Evolutionary conservation across 192 early-diverging fungal genomes (phyloP).

Genomic region (Rhizoclosmatium globosum): DNA sequence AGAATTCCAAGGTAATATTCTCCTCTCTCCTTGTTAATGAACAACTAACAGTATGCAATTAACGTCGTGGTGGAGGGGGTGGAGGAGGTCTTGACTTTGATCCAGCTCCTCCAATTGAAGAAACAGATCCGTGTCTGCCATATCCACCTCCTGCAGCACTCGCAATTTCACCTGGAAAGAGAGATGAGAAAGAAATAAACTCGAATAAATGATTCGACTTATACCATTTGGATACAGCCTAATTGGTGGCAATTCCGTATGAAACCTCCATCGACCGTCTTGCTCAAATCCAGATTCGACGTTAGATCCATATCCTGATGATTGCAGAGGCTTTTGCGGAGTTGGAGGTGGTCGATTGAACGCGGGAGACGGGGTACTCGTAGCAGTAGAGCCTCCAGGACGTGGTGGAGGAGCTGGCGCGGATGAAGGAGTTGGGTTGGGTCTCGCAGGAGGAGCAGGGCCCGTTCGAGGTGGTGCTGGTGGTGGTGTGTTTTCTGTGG

Average conservation of each 20-base stretch:
- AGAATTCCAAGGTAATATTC: too few relatives aligned
- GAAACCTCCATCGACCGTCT: constrained; percentile 55
- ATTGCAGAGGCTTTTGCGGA: not conserved
- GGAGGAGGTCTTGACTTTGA: constrained; percentile 35
- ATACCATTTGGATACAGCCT: constrained; percentile 47
- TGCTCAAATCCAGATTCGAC: constrained; percentile 25
- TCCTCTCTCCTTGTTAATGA: too few relatives aligned
- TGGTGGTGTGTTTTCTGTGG: constrained; percentile 15
- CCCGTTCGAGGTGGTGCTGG: constrained; percentile 32
- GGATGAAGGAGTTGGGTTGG: constrained; percentile 23
- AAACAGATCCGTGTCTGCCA: not conserved
- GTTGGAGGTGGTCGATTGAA: constrained; percentile 27
- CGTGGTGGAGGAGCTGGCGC: constrained; percentile 41
- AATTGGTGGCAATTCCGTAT: constrained; percentile 57
- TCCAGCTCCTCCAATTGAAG: constrained; percentile 15
- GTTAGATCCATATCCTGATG: constrained; percentile 6
- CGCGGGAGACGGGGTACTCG: constrained; percentile 24
- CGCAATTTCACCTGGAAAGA: constrained; percentile 40
- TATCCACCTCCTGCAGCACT: not conserved
- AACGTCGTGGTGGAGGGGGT: constrained; percentile 42
- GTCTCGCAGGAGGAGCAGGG: constrained; percentile 26
- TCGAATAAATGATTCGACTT: too few relatives aligned
- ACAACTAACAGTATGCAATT: too few relatives aligned
- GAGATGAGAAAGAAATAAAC: too few relatives aligned
- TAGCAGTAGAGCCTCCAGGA: not conserved